Percentiles rank a stretch among this genome's conserved stretches.
phyloP scores from a whole-genome alignment of 306 rosid species.

The Vachellia collinsii region DNA sequence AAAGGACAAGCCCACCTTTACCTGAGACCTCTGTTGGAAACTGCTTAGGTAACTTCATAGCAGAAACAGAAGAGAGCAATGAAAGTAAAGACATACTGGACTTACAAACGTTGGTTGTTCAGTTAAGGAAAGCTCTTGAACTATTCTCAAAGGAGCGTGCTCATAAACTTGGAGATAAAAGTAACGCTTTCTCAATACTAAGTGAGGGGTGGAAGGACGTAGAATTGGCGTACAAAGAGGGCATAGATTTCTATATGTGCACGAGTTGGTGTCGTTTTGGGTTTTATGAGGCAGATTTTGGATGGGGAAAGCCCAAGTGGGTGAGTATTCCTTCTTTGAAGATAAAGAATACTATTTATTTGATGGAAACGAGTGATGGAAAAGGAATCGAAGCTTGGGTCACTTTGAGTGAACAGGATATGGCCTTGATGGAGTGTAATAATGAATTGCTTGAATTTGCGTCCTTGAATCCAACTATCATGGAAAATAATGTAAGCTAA shows the following conservation, averaged over 20 bases:
- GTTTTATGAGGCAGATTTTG: conserved; percentile 36
- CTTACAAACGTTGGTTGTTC: background rate
- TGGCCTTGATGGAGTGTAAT: conserved; percentile 23
- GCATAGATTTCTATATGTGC: background rate
- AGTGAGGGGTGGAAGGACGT: background rate
- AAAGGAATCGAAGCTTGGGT: conserved; percentile 41
- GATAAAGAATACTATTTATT: background rate
- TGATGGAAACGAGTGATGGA: conserved; percentile 23
- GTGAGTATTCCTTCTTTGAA: background rate
- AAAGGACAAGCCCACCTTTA: background rate
- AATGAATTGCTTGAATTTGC: conserved; percentile 30
- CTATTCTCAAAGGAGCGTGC: conserved; percentile 15
- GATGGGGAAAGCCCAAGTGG: conserved; percentile 47
- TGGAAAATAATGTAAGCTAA: no score
- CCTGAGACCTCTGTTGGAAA: background rate
- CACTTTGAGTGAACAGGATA: conserved; percentile 27
- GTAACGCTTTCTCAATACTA: background rate
- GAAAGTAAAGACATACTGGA: background rate
- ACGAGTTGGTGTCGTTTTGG: conserved; percentile 33
- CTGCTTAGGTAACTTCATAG: background rate
- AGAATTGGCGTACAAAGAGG: background rate
- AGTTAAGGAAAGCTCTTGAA: background rate
- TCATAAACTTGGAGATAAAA: background rate
- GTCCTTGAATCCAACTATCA: conserved; percentile 27
- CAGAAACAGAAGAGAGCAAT: background rate